Conservation (phyloP, 2,329 filamentous ascomycete genomes). For the Lasiodiplodia sp. region DNA sequence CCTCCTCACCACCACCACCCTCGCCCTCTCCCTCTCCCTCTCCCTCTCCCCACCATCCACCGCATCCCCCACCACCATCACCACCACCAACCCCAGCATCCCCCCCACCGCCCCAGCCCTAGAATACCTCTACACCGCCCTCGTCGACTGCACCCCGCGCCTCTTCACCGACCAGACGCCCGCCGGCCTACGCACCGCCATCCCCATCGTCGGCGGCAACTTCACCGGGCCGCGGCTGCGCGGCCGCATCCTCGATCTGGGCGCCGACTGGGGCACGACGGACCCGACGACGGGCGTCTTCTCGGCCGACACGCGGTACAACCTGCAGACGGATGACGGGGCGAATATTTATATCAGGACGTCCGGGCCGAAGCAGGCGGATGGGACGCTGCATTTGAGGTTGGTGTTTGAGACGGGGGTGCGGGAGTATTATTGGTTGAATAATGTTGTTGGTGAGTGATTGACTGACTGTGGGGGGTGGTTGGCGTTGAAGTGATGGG, state of each 20-base stretch:
- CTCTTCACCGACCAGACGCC: conserved; percentile 14
- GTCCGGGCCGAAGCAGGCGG: conserved; percentile 39
- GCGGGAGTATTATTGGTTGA: conserved; percentile 47
- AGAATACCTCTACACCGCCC: conserved; percentile 25
- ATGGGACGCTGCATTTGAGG: conserved; percentile 42
- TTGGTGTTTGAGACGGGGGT: conserved; percentile 46
- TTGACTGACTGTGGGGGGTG: too few species aligned
- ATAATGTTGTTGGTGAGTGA: conserved; percentile 42
- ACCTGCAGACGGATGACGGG: conserved; percentile 46
- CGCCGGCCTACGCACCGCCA: conserved; percentile 35
- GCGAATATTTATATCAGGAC: conserved; percentile 46
- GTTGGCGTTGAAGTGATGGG: background rate
- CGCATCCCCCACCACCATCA: too few species aligned
- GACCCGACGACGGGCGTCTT: conserved; percentile 41
- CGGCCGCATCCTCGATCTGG: conserved; percentile 45
- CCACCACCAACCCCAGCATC: background rate
- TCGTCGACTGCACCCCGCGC: conserved; percentile 11
- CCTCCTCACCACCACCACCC: background rate
- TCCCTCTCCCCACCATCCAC: background rate
- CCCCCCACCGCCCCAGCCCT: conserved; percentile 13
- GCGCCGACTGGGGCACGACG: conserved; percentile 49
- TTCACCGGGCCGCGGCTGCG: conserved; percentile 40
- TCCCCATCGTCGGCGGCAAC: conserved; percentile 41
- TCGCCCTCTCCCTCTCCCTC: background rate
- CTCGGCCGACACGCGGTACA: conserved; percentile 47